Evolutionary conservation across 352 stramenopile species (phyloP).

Genomic region (Globisporangium rhizosaccharum): DNA sequence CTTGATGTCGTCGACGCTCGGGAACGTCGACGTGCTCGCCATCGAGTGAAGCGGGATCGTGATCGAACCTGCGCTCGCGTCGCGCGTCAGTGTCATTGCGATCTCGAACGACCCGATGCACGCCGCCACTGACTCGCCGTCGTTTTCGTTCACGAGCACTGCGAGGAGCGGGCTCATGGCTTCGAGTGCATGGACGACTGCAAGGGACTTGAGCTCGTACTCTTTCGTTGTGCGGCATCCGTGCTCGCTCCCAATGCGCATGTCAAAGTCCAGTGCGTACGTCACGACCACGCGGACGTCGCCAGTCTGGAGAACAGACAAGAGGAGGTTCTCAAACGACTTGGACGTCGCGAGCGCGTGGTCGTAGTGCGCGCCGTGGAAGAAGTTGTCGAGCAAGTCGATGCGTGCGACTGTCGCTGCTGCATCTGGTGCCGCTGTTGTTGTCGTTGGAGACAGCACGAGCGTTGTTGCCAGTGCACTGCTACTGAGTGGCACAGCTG

Average conservation of each 20-base stretch:
- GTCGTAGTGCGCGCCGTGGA: constrained; percentile 49
- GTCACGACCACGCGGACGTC: constrained; percentile 46
- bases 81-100: constrained; percentile 31
- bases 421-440: not conserved
- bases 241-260: constrained; percentile 31
- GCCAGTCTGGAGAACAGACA: constrained; percentile 42
- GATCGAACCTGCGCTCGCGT: constrained; percentile 15
- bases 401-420: constrained; percentile 12
- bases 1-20: constrained; percentile 38
- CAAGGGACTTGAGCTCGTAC: constrained; percentile 39
- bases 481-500: too few species aligned
- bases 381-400: constrained; percentile 52
- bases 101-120: constrained; percentile 52
- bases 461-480: not conserved
- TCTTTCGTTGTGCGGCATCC: constrained; percentile 45
- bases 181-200: constrained; percentile 36
- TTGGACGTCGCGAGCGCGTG: constrained; percentile 25
- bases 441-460: not conserved
- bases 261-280: constrained; percentile 27
- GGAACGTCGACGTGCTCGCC: constrained; percentile 37
- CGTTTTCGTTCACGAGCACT: constrained; percentile 32
- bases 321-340: constrained; percentile 54
- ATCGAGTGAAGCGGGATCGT: constrained; percentile 56
- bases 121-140: constrained; percentile 9
- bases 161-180: constrained; percentile 43